phyloP scores from a whole-genome alignment of 108 stramenopile genomes.

The Schizochytrium sp. region DNA sequence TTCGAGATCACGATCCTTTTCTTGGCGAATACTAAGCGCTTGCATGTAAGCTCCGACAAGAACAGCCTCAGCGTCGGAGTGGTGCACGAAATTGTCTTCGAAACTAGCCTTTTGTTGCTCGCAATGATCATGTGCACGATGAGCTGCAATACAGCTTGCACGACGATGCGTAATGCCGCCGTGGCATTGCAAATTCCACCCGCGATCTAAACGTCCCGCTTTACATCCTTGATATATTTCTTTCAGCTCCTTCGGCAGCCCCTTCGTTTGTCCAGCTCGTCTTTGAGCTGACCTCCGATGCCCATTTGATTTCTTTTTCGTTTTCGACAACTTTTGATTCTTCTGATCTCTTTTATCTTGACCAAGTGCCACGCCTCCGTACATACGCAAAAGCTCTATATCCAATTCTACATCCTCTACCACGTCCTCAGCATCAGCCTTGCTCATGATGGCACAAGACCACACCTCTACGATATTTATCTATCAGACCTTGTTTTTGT shows the following conservation, averaged over 20 bases:
- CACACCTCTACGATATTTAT: too few relatives aligned
- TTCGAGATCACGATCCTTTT: neutral
- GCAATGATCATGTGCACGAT: neutral
- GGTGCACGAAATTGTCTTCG: neutral
- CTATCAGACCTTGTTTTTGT: too few relatives aligned
- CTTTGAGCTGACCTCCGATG: neutral
- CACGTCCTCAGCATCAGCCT: too few relatives aligned
- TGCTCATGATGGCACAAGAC: too few relatives aligned
- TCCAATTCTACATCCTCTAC: too few relatives aligned
- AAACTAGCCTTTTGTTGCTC: neutral
- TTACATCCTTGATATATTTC: neutral
- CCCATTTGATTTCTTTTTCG: neutral
- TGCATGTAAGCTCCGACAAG: neutral
- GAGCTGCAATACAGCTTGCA: neutral
- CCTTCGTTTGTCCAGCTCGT: neutral
- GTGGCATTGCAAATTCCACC: neutral
- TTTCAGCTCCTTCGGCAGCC: conserved; percentile 7
- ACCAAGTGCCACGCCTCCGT: too few relatives aligned
- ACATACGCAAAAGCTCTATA: too few relatives aligned
- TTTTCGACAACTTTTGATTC: neutral
- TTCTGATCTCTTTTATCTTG: too few relatives aligned
- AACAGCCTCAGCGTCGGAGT: neutral
- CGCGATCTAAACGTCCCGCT: neutral
- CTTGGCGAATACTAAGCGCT: neutral
- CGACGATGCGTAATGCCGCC: neutral